Evolutionary conservation across 2,329 filamentous ascomycete genomes (phyloP).

Genomic region (Pochonia chlamydosporia): DNA sequence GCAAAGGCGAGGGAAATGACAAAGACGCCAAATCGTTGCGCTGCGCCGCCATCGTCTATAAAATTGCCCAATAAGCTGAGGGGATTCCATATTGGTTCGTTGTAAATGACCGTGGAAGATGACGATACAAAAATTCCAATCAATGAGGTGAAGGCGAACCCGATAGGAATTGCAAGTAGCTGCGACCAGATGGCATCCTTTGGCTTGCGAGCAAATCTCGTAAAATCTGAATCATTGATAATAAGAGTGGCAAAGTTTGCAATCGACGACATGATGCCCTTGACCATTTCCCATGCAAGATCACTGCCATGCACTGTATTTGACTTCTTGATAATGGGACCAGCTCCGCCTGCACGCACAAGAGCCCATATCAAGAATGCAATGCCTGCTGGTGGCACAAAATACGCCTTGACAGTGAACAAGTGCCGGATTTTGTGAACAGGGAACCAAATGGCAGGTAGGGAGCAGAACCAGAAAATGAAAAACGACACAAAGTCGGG

Average conservation of each 20-base stretch:
- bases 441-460: slow-evolving; percentile 84
- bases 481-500: slow-evolving; percentile 76
- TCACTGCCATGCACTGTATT: slow-evolving; percentile 57
- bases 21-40: slow-evolving; percentile 69
- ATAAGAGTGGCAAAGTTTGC: slow-evolving; percentile 89
- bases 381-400: slow-evolving; percentile 78
- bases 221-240: slow-evolving; percentile 76
- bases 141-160: slow-evolving; percentile 75
- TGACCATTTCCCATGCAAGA: slow-evolving; percentile 76
- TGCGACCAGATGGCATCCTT: slow-evolving; percentile 76
- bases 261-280: slow-evolving; percentile 82
- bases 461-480: slow-evolving; percentile 74
- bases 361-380: slow-evolving; percentile 86
- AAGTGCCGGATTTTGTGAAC: slow-evolving; percentile 84
- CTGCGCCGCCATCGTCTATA: slow-evolving; percentile 62
- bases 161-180: slow-evolving; percentile 64
- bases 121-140: slow-evolving; percentile 77
- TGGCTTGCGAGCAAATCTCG: slow-evolving; percentile 74
- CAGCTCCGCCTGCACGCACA: slow-evolving; percentile 73
- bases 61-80: slow-evolving; percentile 61
- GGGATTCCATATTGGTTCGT: slow-evolving; percentile 67
- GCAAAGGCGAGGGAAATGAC: slow-evolving; percentile 66
- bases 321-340: slow-evolving; percentile 71
- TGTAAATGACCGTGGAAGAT: slow-evolving; percentile 63
- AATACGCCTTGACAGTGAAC: slow-evolving; percentile 83